Evolutionary conservation across 1,284 basidiomycete species (phyloP).

Genomic region (Singerocomus inundabilis): DNA sequence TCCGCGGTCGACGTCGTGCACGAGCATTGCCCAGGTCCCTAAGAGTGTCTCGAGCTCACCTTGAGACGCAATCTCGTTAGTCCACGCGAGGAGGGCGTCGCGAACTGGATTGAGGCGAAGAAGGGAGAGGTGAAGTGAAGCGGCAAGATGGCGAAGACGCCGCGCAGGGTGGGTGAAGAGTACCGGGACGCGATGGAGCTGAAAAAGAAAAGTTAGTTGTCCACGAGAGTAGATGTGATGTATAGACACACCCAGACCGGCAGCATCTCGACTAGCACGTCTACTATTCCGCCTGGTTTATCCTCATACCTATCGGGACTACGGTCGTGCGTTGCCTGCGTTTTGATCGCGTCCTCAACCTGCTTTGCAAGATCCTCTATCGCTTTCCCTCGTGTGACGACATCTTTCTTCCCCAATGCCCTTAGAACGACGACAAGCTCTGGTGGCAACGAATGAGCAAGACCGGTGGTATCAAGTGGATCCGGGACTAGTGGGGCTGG

Average conservation of each 20-base stretch:
- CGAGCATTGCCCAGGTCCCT: slow-evolving; percentile 77
- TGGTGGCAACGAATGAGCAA: slow-evolving; percentile 74
- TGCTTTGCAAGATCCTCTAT: slow-evolving; percentile 82
- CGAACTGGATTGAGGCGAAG: slow-evolving; percentile 51
- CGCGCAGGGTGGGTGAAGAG: slow-evolving; percentile 82
- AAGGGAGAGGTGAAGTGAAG: slow-evolving; percentile 68
- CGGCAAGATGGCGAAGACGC: slow-evolving; percentile 69
- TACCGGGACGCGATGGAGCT: slow-evolving; percentile 85
- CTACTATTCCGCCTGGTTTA: slow-evolving; percentile 33
- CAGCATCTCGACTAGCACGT: slow-evolving; percentile 60
- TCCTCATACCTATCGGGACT: slow-evolving; percentile 21
- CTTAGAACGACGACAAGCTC: slow-evolving; percentile 85
- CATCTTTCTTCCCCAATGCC: slow-evolving; percentile 88
- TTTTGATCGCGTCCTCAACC: slow-evolving; percentile 53
- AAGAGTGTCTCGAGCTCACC: slow-evolving; percentile 70
- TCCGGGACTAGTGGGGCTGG: slow-evolving; percentile 84
- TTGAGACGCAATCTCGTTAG: slow-evolving; percentile 52
- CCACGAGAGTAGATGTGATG: slow-evolving; percentile 2
- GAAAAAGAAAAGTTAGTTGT: slow-evolving; percentile 9
- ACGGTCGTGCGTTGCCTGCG: slow-evolving; percentile 44
- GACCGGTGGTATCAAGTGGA: slow-evolving; percentile 86
- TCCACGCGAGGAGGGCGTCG: slow-evolving; percentile 56
- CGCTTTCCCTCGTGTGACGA: slow-evolving; percentile 82
- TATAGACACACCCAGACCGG: slow-evolving; percentile 83
- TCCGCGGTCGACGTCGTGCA: slow-evolving; percentile 70